Evolutionary conservation across 495 filamentous ascomycete genomes (phyloP), one percentile per base, ranked within the genome.

Genomic region (Talaromyces liani): DNA sequence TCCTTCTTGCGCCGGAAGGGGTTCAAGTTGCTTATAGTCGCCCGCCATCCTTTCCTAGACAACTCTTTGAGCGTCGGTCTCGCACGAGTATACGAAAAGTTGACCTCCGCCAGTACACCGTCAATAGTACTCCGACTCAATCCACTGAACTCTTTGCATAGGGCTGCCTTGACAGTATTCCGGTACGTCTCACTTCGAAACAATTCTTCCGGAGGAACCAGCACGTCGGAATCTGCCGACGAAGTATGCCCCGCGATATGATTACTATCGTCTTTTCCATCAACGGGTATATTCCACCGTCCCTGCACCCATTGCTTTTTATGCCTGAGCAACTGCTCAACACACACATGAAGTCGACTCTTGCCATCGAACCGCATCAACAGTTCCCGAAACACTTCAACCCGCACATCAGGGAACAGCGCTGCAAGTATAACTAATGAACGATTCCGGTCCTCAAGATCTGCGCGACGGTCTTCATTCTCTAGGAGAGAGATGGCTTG

Each of bases 321-420:
- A 67, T 91, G 85, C 69, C 92, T 90, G 29, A 97, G 76, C 45
- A 98, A 77, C 65, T 88, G 85, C 66, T 97, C 92, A 5, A 92
- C 91, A 36, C 93, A 90, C 45, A 98, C 83, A 49, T 93, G 86
- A 2, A 97, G 74, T 67, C 91, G 78, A 66, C 92, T 97, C 67
- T 93, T 84, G 47, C 89, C 89, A 66, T 89, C 87, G 72, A 96
- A 90, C 64, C 81, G 90, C 27, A 81, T 75, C 36, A 98, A 84
- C 80, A 97, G 85, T 71, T 96, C 92, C 12, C 94, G 86, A 67
- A 98, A 92, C n/a, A 96, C 93, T 61, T 96, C 91, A 63, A 93
- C 79, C 62, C 90, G 87, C 24, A 96, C 80, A 73, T 96, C 87
- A 6, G 94, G 94, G 66, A 98, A 98, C 2, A 97, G 80, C 6